These are phyloP conservation scores for Penicillium cataractarum DNA, from an alignment of 495 filamentous ascomycete species.

Conservation along the genomic window DNA sequence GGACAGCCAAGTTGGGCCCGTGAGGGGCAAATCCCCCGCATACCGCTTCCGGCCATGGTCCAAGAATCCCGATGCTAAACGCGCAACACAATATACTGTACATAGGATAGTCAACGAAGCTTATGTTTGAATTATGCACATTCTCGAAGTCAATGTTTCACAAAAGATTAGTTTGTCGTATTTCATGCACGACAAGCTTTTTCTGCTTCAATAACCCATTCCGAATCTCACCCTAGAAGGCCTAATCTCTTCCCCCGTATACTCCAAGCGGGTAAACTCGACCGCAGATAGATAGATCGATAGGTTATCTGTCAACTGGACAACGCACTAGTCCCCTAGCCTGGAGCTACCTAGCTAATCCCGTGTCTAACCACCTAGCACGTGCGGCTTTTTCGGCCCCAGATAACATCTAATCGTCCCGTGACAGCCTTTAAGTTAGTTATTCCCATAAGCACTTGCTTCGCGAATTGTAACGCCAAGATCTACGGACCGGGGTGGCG, in stretches of 20 bases:
- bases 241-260: neutral
- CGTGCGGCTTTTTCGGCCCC: neutral
- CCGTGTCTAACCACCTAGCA: constrained; percentile 7
- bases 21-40: constrained; percentile 10
- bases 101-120: neutral
- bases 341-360: neutral
- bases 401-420: neutral
- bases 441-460: constrained; percentile 1
- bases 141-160: too few relatives aligned
- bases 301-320: neutral
- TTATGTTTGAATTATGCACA: neutral
- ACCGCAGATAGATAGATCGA: neutral
- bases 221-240: neutral
- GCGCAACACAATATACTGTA: too few relatives aligned
- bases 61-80: neutral
- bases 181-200: neutral
- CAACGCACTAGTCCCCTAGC: neutral
- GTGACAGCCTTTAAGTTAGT: neutral
- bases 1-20: neutral
- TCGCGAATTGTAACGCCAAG: constrained; percentile 1
- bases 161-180: too few relatives aligned
- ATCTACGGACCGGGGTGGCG: constrained; percentile 6
- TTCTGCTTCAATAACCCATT: neutral
- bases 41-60: constrained; percentile 14
- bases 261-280: neutral